Conservation (phyloP, 2,329 filamentous ascomycete species). For the Stachybotrys chlorohalonatus region DNA sequence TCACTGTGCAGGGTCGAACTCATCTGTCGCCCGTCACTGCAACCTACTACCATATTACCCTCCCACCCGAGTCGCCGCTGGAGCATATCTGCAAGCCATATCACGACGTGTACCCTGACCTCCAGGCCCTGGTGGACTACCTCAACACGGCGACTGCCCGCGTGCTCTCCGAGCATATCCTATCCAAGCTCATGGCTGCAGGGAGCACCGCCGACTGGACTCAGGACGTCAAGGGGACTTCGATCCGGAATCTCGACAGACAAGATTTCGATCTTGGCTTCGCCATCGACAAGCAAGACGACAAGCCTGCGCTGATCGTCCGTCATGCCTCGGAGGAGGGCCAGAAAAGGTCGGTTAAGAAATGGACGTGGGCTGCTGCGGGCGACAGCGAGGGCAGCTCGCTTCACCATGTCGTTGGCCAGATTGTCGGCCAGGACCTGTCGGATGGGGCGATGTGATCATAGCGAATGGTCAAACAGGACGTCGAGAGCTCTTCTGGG, state of each 20-base stretch:
- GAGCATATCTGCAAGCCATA: conserved; percentile 32
- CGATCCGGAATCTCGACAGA: conserved; percentile 17
- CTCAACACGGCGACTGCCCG: conserved; percentile 32
- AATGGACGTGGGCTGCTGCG: conserved; percentile 21
- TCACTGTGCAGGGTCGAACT: conserved; percentile 36
- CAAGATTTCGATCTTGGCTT: conserved; percentile 22
- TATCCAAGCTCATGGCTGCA: conserved; percentile 12
- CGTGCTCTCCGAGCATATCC: conserved; percentile 26
- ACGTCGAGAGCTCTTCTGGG: too few relatives aligned
- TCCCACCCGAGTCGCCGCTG: conserved; percentile 26
- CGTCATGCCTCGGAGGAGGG: conserved; percentile 9
- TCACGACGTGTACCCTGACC: conserved; percentile 32
- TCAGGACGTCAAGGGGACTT: conserved; percentile 20
- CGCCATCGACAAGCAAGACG: conserved; percentile 12
- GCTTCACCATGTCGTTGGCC: conserved; percentile 13
- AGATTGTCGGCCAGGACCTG: conserved; percentile 5
- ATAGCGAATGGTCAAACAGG: background rate
- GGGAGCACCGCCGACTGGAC: conserved; percentile 13
- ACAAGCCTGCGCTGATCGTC: conserved; percentile 11
- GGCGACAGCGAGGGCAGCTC: conserved; percentile 6
- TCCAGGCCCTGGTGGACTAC: conserved; percentile 35
- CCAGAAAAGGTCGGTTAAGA: conserved; percentile 6
- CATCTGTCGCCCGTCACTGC: conserved; percentile 32
- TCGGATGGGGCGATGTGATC: too few relatives aligned
- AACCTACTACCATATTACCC: conserved; percentile 35